These are phyloP conservation scores for Xerophyta viscosa DNA, from an alignment of 106 monocot species.

Conservation along the genomic window DNA sequence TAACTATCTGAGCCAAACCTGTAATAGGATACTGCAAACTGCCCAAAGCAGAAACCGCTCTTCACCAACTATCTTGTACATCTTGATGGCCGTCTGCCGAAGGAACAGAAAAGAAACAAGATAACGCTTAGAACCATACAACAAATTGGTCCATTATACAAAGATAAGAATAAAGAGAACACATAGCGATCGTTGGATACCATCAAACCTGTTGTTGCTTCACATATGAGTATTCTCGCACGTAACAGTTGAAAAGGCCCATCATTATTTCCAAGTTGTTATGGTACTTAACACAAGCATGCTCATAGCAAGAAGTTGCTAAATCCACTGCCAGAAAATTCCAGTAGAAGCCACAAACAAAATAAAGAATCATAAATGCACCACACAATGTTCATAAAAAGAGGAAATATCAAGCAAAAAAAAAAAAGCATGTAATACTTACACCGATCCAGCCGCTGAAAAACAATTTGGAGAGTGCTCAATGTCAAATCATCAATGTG, in stretches of 20 bases:
- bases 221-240: slow-evolving; percentile 88
- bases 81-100: slow-evolving; percentile 94
- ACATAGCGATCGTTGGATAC: background rate
- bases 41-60: slow-evolving; percentile 98
- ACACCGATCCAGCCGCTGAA: slow-evolving; percentile 89
- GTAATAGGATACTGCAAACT: slow-evolving; percentile 95
- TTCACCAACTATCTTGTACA: slow-evolving; percentile 92
- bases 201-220: slow-evolving; percentile 89
- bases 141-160: too few relatives aligned
- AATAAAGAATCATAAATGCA: too few relatives aligned
- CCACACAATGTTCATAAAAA: too few relatives aligned
- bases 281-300: slow-evolving; percentile 71
- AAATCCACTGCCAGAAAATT: slow-evolving; percentile 59
- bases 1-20: slow-evolving; percentile 23
- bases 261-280: slow-evolving; percentile 90
- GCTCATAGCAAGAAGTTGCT: slow-evolving; percentile 93
- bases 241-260: slow-evolving; percentile 96
- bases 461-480: slow-evolving; percentile 93
- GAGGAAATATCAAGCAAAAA: too few relatives aligned
- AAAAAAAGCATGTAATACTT: background rate
- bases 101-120: slow-evolving; percentile 10
- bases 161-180: slow-evolving; percentile 3
- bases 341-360: too few relatives aligned
- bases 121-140: background rate
- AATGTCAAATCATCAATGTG: slow-evolving; percentile 91